phyloP scores from a whole-genome alignment of 1,284 basidiomycete genomes.

The Cystobasidiaceae sp. region DNA sequence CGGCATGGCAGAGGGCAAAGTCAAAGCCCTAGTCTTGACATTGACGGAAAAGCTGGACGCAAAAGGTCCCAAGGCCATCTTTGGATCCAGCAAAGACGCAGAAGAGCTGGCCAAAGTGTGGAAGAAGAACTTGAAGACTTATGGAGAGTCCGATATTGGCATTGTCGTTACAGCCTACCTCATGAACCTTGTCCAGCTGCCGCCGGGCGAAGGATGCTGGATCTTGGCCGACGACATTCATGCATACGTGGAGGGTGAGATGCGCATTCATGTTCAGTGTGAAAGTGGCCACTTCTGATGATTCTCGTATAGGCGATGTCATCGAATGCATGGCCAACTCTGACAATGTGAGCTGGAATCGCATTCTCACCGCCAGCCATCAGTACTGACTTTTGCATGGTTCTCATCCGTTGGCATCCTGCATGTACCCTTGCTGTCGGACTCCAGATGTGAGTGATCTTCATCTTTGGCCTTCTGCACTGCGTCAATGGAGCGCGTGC shows the following conservation, averaged over 20 bases:
- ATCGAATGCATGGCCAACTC: slow-evolving; percentile 40
- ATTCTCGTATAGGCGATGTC: slow-evolving; percentile 36
- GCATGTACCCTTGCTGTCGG: no score
- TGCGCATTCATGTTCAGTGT: not conserved
- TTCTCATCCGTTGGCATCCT: no score
- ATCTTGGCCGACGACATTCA: slow-evolving; percentile 31
- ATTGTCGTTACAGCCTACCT: slow-evolving; percentile 28
- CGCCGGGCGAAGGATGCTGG: slow-evolving; percentile 37
- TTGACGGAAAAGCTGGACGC: slow-evolving; percentile 21
- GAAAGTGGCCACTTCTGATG: not conserved
- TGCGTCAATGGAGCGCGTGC: not conserved
- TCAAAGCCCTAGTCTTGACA: slow-evolving; percentile 26
- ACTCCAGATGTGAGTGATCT: not conserved
- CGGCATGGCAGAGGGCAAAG: slow-evolving; percentile 14
- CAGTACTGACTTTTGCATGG: no score
- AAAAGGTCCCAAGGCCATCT: slow-evolving; percentile 31
- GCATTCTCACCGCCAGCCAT: no score
- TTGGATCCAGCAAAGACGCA: slow-evolving; percentile 33
- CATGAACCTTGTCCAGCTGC: slow-evolving; percentile 38
- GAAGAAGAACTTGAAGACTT: slow-evolving; percentile 29
- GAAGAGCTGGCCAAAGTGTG: slow-evolving; percentile 32
- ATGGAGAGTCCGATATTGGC: slow-evolving; percentile 35
- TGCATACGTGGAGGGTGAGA: not conserved
- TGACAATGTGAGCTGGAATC: slow-evolving; percentile 22
- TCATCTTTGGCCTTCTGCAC: not conserved